phyloP scores from a whole-genome alignment of 805 yeast species.

The Wickerhamomyces tratensis region DNA sequence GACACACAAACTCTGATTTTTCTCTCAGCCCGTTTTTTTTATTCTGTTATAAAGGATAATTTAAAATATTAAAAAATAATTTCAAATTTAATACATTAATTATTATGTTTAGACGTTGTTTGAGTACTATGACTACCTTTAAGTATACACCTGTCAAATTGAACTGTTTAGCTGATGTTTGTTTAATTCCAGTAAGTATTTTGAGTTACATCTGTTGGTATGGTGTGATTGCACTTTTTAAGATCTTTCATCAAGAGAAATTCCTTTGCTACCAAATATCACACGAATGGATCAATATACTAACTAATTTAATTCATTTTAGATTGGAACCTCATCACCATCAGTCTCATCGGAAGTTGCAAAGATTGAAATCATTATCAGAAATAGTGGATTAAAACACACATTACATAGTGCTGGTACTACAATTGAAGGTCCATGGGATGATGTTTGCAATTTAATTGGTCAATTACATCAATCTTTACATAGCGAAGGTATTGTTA shows the following conservation, averaged over 20 bases:
- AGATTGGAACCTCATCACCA: constrained; percentile 68
- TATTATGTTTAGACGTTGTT: background rate
- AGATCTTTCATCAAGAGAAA: too few species aligned
- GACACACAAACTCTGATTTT: too few species aligned
- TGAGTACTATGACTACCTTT: background rate
- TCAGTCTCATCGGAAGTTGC: constrained; percentile 81
- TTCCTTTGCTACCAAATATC: background rate
- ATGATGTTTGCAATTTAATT: constrained; percentile 69
- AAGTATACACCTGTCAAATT: constrained; percentile 27
- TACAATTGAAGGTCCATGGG: constrained; percentile 89
- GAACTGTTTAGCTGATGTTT: constrained; percentile 76
- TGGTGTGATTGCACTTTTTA: too few species aligned
- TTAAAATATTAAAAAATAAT: too few species aligned
- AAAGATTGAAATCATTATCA: constrained; percentile 52
- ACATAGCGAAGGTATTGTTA: constrained; percentile 61
- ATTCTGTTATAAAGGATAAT: too few species aligned
- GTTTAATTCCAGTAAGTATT: constrained; percentile 67
- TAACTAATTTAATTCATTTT: background rate
- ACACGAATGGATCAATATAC: background rate
- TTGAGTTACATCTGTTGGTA: too few species aligned
- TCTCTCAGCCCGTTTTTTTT: too few species aligned
- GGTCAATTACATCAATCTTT: constrained; percentile 69
- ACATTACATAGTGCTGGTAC: constrained; percentile 89
- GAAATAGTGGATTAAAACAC: constrained; percentile 51
- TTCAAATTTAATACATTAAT: too few species aligned